A percentile compares a stretch with the other conserved stretches of the same genome.
Conservation (phyloP, 768 basidiomycete genomes). For the Neoboletus subvelutipes region DNA sequence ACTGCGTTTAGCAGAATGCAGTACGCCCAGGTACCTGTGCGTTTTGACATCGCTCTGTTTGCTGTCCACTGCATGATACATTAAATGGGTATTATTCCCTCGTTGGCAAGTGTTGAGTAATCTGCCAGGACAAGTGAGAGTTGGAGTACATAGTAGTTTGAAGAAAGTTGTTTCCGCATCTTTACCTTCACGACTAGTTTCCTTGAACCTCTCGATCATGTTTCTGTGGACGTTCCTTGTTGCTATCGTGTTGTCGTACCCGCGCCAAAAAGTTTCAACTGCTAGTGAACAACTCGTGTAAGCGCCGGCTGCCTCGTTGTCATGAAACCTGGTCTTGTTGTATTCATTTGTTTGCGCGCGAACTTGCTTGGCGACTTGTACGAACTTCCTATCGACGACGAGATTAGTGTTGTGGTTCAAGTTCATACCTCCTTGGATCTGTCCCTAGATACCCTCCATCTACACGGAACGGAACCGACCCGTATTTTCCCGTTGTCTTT, state of each 20-base stretch:
- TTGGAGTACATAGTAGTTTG: too few relatives aligned
- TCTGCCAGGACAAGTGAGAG: too few relatives aligned
- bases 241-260: neutral
- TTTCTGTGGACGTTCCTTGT: neutral
- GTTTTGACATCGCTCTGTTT: neutral
- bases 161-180: neutral
- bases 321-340: constrained; percentile 23
- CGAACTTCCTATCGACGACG: constrained; percentile 19
- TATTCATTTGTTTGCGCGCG: constrained; percentile 33
- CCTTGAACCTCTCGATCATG: neutral
- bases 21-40: neutral
- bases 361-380: constrained; percentile 30
- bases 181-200: neutral
- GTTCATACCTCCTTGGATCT: constrained; percentile 20
- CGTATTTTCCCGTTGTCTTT: neutral
- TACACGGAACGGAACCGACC: constrained; percentile 4
- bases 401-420: constrained; percentile 15
- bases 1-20: neutral
- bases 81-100: too few relatives aligned
- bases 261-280: neutral
- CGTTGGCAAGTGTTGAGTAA: too few relatives aligned
- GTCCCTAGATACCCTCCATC: constrained; percentile 14
- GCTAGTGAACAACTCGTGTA: constrained; percentile 4
- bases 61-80: neutral
- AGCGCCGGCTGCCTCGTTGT: constrained; percentile 25